These are phyloP conservation scores for Dendrobium nobile DNA, from an alignment of 106 monocot genomes.

Conservation along the genomic window DNA sequence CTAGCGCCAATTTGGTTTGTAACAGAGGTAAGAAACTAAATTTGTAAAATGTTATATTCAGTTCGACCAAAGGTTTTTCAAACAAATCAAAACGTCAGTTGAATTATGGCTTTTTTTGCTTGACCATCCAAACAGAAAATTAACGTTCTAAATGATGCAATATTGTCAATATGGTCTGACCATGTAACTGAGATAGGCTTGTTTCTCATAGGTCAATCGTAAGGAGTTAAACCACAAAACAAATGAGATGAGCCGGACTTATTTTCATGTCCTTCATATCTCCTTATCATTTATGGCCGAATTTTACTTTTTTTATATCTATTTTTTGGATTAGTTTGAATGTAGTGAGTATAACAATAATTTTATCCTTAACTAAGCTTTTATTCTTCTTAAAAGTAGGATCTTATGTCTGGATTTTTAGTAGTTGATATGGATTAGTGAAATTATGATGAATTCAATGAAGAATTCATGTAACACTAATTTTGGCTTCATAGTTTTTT, in stretches of 20 bases:
- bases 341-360: neutral
- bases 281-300: neutral
- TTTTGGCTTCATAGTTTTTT: too few relatives aligned
- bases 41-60: neutral
- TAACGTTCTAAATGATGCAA: neutral
- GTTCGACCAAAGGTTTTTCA: neutral
- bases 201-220: neutral
- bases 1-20: conserved; percentile 94
- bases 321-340: neutral
- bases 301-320: neutral
- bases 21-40: conserved; percentile 66
- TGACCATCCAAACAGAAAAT: neutral
- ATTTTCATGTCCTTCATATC: neutral
- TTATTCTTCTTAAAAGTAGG: too few relatives aligned
- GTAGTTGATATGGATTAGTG: too few relatives aligned
- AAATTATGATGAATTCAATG: too few relatives aligned
- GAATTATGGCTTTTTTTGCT: neutral
- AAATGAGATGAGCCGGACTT: neutral
- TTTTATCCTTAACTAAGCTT: too few relatives aligned
- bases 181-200: neutral
- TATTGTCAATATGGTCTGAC: neutral
- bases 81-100: neutral
- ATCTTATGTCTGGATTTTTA: too few relatives aligned
- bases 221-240: neutral
- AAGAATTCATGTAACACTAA: too few relatives aligned